phyloP scores from a whole-genome alignment of 2,329 filamentous ascomycete species.

The Claviceps humidiphila region DNA sequence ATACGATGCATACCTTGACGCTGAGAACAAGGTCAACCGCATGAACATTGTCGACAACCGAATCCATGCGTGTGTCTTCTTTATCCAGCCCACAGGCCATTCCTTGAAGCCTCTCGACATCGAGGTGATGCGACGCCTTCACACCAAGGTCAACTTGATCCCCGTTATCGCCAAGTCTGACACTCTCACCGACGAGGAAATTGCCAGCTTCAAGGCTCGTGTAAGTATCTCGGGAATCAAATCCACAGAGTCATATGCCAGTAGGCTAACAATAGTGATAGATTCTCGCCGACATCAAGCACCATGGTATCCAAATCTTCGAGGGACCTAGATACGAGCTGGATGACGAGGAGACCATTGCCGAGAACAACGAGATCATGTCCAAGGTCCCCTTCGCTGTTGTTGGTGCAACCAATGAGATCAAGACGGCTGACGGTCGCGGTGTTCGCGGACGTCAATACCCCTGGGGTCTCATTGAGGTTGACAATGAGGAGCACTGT shows the following conservation, averaged over 20 bases:
- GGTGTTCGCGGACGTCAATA: slow-evolving; percentile 93
- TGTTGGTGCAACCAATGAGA: slow-evolving; percentile 91
- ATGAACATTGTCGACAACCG: slow-evolving; percentile 99
- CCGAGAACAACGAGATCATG: slow-evolving; percentile 99
- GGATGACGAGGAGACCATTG: slow-evolving; percentile 98
- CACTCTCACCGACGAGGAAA: slow-evolving; percentile 94
- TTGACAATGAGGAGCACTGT: slow-evolving; percentile 99
- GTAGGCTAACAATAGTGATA: slow-evolving; percentile 24
- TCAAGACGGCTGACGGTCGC: slow-evolving; percentile 79
- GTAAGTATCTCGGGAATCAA: slow-evolving; percentile 42
- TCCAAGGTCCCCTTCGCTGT: slow-evolving; percentile 98
- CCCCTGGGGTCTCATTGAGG: slow-evolving; percentile 97
- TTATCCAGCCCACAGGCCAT: slow-evolving; percentile 97
- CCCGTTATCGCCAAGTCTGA: slow-evolving; percentile 98
- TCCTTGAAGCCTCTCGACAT: slow-evolving; percentile 97
- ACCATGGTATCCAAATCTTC: slow-evolving; percentile 97
- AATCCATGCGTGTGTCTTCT: slow-evolving; percentile 97
- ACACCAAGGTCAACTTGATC: slow-evolving; percentile 99
- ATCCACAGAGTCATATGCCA: background rate
- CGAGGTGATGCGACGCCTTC: slow-evolving; percentile 96
- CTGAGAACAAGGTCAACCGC: slow-evolving; percentile 99
- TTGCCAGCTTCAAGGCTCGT: slow-evolving; percentile 85
- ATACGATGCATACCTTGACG: slow-evolving; percentile 95
- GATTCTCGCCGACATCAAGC: slow-evolving; percentile 94
- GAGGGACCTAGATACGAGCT: slow-evolving; percentile 97